phyloP scores from a whole-genome alignment of 345 rosid genomes.

The Atalantia buxifolia region DNA sequence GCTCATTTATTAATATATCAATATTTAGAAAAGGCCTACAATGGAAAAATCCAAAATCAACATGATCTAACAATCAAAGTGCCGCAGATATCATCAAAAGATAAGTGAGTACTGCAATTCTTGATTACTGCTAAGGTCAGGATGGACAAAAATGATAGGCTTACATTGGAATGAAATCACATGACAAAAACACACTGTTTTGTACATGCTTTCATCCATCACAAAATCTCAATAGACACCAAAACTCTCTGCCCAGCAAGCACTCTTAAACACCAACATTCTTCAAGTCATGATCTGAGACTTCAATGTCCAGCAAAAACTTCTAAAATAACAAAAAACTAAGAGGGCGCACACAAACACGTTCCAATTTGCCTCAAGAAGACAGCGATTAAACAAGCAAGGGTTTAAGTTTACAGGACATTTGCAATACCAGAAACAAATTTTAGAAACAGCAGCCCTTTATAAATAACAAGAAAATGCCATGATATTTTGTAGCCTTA shows the following conservation, averaged over 20 bases:
- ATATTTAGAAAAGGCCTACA: neutral
- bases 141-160: neutral
- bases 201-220: neutral
- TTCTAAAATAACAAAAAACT: too few relatives aligned
- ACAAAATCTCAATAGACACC: neutral
- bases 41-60: neutral
- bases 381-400: neutral
- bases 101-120: neutral
- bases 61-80: neutral
- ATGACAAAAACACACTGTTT: neutral
- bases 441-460: neutral
- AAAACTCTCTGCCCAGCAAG: neutral
- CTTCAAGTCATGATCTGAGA: neutral
- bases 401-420: neutral
- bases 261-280: neutral
- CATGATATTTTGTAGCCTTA: neutral
- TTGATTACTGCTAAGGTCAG: neutral
- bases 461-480: neutral
- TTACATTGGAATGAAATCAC: neutral
- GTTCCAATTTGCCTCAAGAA: neutral
- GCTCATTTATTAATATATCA: neutral
- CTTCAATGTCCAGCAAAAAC: neutral
- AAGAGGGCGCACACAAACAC: neutral
- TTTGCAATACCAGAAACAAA: neutral
- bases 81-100: neutral